Evolutionary conservation across 2,329 filamentous ascomycete genomes (phyloP).

Genomic region (Epichloe baconii): DNA sequence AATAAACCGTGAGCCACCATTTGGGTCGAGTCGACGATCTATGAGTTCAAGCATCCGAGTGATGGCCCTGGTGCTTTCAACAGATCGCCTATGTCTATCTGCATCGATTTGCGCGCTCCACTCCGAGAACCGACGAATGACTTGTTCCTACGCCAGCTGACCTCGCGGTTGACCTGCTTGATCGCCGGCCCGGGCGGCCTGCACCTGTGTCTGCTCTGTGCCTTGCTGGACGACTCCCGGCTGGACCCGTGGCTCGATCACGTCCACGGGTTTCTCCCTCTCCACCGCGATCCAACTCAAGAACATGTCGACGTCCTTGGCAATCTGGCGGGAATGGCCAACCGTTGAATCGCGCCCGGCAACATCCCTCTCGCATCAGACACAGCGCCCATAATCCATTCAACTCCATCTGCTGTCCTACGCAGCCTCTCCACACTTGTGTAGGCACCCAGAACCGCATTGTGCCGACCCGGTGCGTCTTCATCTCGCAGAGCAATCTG

Average conservation of each 20-base stretch:
- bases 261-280: constrained; percentile 17
- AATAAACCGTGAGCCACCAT: background rate
- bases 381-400: constrained; percentile 70
- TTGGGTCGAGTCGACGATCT: background rate
- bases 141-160: background rate
- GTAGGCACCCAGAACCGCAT: constrained; percentile 45
- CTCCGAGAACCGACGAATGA: background rate
- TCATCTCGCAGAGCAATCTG: constrained; percentile 33
- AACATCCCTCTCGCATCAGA: constrained; percentile 56
- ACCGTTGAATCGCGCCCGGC: constrained; percentile 52
- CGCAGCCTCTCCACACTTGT: constrained; percentile 51
- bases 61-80: background rate
- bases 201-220: background rate
- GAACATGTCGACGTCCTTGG: constrained; percentile 60
- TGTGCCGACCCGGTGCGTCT: constrained; percentile 28
- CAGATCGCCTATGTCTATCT: background rate
- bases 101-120: background rate
- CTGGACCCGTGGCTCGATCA: background rate
- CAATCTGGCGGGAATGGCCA: constrained; percentile 47
- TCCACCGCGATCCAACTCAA: constrained; percentile 44
- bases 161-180: background rate
- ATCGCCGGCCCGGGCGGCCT: background rate
- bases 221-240: background rate
- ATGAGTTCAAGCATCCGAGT: background rate
- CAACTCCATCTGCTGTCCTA: constrained; percentile 33